A percentile compares a stretch with the other conserved stretches of the same genome.
Evolutionary conservation across 495 filamentous ascomycete species (phyloP).

Genomic region (Talaromyces proteolyticus): DNA sequence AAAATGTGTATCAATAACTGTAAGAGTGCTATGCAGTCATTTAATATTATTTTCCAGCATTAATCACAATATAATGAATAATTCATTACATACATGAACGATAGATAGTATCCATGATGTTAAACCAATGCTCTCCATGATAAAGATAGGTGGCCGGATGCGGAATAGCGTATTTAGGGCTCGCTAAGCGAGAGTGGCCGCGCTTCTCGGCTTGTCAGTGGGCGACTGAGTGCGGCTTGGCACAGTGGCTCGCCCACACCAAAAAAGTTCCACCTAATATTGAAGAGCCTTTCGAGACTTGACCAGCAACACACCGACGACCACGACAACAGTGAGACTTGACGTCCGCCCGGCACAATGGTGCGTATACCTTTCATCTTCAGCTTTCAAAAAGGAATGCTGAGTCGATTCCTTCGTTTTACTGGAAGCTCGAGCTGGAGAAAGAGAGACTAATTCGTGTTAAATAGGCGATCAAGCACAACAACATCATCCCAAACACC

Average conservation of each 20-base stretch:
- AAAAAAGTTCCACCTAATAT: conserved; percentile 37
- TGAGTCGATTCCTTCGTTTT: background rate
- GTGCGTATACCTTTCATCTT: conserved; percentile 37
- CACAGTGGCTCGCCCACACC: conserved; percentile 30
- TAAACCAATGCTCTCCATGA: background rate
- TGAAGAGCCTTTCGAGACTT: conserved; percentile 34
- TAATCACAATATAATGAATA: no score
- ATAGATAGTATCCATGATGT: no score
- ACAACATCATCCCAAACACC: conserved; percentile 97
- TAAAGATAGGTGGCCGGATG: background rate
- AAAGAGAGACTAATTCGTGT: background rate
- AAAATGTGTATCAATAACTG: no score
- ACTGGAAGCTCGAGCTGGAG: background rate
- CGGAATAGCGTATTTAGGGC: conserved; percentile 21
- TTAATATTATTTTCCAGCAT: no score
- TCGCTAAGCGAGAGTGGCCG: conserved; percentile 43
- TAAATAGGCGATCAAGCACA: conserved; percentile 94
- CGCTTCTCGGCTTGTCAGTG: conserved; percentile 1
- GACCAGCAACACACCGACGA: conserved; percentile 44
- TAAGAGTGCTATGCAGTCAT: no score
- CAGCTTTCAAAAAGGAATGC: background rate
- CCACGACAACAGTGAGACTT: conserved; percentile 44
- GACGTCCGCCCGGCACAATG: conserved; percentile 63
- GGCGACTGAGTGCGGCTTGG: conserved; percentile 19
- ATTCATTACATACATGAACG: no score